A percentile compares a stretch with the other conserved stretches of the same genome.
Conservation (phyloP, 192 early-diverging fungal species). For the Backusella morwellensis region DNA sequence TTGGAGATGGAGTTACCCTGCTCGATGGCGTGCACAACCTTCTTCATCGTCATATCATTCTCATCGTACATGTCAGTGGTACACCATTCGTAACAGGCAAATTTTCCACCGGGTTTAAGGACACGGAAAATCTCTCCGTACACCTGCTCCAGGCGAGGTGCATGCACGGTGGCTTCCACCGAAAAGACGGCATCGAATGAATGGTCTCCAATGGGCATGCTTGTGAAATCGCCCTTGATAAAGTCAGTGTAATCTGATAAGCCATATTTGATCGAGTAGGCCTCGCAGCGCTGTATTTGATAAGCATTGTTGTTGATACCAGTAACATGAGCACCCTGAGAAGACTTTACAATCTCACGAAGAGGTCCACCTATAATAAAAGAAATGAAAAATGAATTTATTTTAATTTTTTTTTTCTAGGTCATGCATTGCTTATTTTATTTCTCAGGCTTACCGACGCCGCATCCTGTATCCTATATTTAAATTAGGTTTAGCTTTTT, state of each 20-base stretch:
- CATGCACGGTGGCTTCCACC: conserved; percentile 89
- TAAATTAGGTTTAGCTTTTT: background rate
- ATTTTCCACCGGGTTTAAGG: conserved; percentile 84
- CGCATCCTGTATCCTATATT: conserved; percentile 80
- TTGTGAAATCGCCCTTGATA: conserved; percentile 77
- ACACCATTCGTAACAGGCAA: conserved; percentile 92
- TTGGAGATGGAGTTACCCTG: conserved; percentile 85
- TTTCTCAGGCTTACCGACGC: conserved; percentile 60
- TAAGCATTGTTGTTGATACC: conserved; percentile 94
- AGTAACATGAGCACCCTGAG: conserved; percentile 67
- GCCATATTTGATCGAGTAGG: conserved; percentile 70
- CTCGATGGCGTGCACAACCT: conserved; percentile 79
- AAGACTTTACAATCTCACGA: conserved; percentile 80
- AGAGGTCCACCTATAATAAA: conserved; percentile 65
- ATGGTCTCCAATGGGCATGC: conserved; percentile 76
- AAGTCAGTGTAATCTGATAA: conserved; percentile 58
- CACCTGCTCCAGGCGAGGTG: conserved; percentile 73
- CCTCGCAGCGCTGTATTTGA: conserved; percentile 78
- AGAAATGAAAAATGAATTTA: background rate
- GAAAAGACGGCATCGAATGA: conserved; percentile 84
- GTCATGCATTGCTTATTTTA: background rate
- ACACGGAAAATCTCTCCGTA: conserved; percentile 86
- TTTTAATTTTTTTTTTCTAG: background rate
- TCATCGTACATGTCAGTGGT: conserved; percentile 83
- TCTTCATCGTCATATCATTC: conserved; percentile 63